Evolutionary conservation across 805 yeast species (phyloP).

Genomic region (Candida coquimbonensis): DNA sequence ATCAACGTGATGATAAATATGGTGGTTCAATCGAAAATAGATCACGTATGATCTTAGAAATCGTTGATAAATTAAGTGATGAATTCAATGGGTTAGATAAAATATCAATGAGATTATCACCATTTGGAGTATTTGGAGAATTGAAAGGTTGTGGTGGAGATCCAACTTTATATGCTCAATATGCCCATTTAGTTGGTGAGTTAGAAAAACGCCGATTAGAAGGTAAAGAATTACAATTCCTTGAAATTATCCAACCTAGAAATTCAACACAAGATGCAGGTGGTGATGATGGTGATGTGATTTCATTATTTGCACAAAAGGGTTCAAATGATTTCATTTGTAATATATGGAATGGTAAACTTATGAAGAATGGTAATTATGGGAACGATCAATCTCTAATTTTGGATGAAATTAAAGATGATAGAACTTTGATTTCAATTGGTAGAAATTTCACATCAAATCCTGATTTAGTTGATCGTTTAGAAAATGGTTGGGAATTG

Average conservation of each 20-base stretch:
- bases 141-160: slow-evolving; percentile 26
- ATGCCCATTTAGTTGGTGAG: slow-evolving; percentile 30
- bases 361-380: slow-evolving; percentile 8
- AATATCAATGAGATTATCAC: slow-evolving; percentile 44
- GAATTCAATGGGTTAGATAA: slow-evolving; percentile 43
- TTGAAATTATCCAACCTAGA: slow-evolving; percentile 26
- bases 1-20: slow-evolving; percentile 32
- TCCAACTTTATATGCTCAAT: slow-evolving; percentile 4
- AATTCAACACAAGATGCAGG: not conserved
- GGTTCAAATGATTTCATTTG: slow-evolving; percentile 9
- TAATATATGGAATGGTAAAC: slow-evolving; percentile 16
- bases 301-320: not conserved
- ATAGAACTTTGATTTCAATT: slow-evolving; percentile 27
- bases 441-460: slow-evolving; percentile 36
- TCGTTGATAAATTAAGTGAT: slow-evolving; percentile 39
- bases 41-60: slow-evolving; percentile 34
- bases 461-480: slow-evolving; percentile 35
- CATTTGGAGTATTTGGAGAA: slow-evolving; percentile 33
- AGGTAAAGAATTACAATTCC: slow-evolving; percentile 25
- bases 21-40: slow-evolving; percentile 40
- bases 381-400: not conserved
- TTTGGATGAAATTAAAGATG: not conserved
- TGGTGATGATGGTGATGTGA: not conserved
- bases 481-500: slow-evolving; percentile 30
- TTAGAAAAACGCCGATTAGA: slow-evolving; percentile 1